phyloP scores from a whole-genome alignment of 768 basidiomycete species.

The Daedalea quercina region DNA sequence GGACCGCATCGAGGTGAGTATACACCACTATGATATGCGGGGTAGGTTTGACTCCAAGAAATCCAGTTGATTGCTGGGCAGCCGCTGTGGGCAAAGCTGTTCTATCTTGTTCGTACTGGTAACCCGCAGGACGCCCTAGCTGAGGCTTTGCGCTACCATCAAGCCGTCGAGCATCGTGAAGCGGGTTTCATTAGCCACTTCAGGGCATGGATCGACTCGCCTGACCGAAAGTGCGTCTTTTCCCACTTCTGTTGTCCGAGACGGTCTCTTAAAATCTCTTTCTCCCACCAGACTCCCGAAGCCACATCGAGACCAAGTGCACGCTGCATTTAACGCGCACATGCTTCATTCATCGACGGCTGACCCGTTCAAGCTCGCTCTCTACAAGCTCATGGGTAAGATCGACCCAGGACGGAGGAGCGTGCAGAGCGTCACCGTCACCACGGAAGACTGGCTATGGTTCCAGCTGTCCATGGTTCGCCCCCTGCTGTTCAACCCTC shows the following conservation, averaged over 20 bases:
- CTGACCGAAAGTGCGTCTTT: constrained; percentile 60
- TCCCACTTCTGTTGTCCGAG: background rate
- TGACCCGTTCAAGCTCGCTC: constrained; percentile 93
- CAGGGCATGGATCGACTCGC: constrained; percentile 75
- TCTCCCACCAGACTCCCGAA: constrained; percentile 49
- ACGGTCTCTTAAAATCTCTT: background rate
- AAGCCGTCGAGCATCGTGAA: constrained; percentile 71
- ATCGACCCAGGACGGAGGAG: constrained; percentile 77
- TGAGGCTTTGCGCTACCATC: constrained; percentile 64
- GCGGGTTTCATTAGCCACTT: constrained; percentile 78
- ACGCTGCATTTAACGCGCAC: constrained; percentile 75
- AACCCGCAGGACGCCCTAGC: constrained; percentile 74
- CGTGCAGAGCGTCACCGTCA: constrained; percentile 81
- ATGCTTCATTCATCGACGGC: constrained; percentile 85
- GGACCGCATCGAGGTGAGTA: constrained; percentile 77
- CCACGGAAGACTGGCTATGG: constrained; percentile 99
- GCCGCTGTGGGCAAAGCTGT: constrained; percentile 88
- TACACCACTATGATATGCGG: background rate
- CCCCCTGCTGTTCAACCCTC: background rate
- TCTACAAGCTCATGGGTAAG: constrained; percentile 96
- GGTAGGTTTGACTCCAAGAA: background rate
- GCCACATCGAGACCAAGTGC: constrained; percentile 72
- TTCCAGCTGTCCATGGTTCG: constrained; percentile 88
- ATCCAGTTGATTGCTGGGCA: constrained; percentile 76
- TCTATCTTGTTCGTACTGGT: constrained; percentile 85